Evolutionary conservation across 108 stramenopile genomes (phyloP).

Genomic region (Nitzschia sp.): DNA sequence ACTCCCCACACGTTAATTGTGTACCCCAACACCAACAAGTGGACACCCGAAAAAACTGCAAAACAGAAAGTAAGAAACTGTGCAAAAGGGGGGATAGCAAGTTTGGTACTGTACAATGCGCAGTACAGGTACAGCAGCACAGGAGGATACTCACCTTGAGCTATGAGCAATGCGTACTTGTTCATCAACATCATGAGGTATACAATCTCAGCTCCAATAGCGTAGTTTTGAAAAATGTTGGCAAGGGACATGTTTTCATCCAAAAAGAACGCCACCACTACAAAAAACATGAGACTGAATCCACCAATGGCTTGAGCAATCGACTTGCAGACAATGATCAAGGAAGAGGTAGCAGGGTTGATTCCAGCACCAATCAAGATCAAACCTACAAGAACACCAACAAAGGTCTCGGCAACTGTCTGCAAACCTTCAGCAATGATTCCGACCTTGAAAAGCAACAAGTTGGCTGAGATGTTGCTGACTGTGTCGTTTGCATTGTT

Average conservation of each 20-base stretch:
- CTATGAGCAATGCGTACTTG: conserved; percentile 25
- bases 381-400: conserved; percentile 34
- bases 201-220: conserved; percentile 34
- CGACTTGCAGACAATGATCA: conserved; percentile 34
- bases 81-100: not conserved
- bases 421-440: conserved; percentile 19
- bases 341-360: conserved; percentile 36
- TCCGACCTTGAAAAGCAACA: conserved; percentile 28
- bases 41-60: conserved; percentile 29
- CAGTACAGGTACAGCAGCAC: not conserved
- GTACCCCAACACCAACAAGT: conserved; percentile 27
- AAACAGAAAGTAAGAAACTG: not conserved
- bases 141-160: conserved; percentile 23
- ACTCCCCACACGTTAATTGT: conserved; percentile 35
- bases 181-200: conserved; percentile 35
- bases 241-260: conserved; percentile 24
- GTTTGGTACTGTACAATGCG: too few relatives aligned
- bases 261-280: conserved; percentile 22
- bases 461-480: conserved; percentile 15
- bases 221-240: conserved; percentile 28
- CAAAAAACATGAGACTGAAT: conserved; percentile 13
- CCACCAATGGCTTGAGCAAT: conserved; percentile 25
- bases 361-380: conserved; percentile 41
- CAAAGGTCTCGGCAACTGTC: conserved; percentile 17
- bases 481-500: conserved; percentile 32